Percentiles rank a stretch among this genome's conserved stretches.
These are phyloP conservation scores for Rhynchospora pubera DNA, from an alignment of 176 grass and related monocot species.

Conservation along the genomic window DNA sequence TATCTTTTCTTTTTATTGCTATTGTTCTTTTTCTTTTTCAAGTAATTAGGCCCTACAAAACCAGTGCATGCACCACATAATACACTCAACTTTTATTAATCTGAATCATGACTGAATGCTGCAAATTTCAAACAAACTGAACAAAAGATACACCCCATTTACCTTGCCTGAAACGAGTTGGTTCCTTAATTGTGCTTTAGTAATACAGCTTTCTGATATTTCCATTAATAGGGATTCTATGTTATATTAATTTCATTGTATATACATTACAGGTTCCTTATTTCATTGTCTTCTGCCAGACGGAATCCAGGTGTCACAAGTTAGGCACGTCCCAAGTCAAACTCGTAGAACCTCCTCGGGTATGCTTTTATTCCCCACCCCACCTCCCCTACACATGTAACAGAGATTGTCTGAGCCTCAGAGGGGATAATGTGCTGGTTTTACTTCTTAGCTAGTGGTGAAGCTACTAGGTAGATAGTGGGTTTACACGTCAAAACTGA, in stretches of 20 bases:
- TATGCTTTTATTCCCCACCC: conserved; percentile 24
- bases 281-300: conserved; percentile 68
- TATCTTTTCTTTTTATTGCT: background rate
- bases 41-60: background rate
- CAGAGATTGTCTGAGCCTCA: background rate
- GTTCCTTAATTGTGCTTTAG: background rate
- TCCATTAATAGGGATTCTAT: background rate
- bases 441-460: background rate
- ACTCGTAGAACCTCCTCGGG: conserved; percentile 39
- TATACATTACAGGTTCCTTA: conserved; percentile 51
- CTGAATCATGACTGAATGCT: background rate
- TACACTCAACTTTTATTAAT: background rate
- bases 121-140: background rate
- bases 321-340: conserved; percentile 50
- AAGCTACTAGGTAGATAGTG: background rate
- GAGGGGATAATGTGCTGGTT: background rate
- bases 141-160: background rate
- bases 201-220: background rate
- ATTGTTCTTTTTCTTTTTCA: background rate
- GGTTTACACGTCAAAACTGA: background rate
- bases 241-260: conserved; percentile 14
- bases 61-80: background rate
- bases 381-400: background rate
- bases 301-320: conserved; percentile 60
- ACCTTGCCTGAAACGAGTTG: background rate